Evolutionary conservation across 208 protist species (phyloP).

Genomic region (Acanthamoeba castellanii): DNA sequence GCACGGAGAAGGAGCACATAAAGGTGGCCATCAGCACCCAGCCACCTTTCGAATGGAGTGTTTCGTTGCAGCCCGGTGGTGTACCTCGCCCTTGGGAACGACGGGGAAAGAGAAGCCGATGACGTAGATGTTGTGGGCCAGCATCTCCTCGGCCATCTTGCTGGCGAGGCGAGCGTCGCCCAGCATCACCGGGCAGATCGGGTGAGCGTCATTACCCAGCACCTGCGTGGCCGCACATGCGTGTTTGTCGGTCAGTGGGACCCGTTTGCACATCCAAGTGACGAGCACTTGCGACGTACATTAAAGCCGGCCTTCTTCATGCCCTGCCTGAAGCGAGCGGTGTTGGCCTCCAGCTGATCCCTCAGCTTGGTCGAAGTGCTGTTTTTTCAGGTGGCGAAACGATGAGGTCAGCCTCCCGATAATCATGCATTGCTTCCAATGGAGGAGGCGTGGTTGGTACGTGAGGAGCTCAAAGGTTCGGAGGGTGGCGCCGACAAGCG

Average conservation of each 20-base stretch:
- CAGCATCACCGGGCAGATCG: conserved; percentile 92
- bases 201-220: conserved; percentile 88
- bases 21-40: neutral
- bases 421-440: neutral
- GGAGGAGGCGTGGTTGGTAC: neutral
- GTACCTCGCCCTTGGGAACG: conserved; percentile 71
- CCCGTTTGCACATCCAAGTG: neutral
- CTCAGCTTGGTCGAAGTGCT: conserved; percentile 70
- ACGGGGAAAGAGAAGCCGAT: conserved; percentile 92
- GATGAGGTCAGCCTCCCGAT: neutral
- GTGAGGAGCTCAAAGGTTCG: conserved; percentile 87
- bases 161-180: conserved; percentile 91
- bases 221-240: conserved; percentile 33
- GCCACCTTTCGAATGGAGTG: neutral
- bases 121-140: conserved; percentile 93
- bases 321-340: conserved; percentile 86
- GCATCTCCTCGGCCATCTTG: conserved; percentile 92
- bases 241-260: too few relatives aligned
- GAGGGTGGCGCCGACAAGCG: conserved; percentile 90
- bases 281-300: neutral
- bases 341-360: conserved; percentile 88
- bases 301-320: conserved; percentile 83
- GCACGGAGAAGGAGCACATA: neutral
- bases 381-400: neutral
- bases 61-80: neutral